A percentile compares a stretch with the other conserved stretches of the same genome.
Evolutionary conservation across 2,329 filamentous ascomycete genomes (phyloP).

Genomic region (Scorias spongiosa): DNA sequence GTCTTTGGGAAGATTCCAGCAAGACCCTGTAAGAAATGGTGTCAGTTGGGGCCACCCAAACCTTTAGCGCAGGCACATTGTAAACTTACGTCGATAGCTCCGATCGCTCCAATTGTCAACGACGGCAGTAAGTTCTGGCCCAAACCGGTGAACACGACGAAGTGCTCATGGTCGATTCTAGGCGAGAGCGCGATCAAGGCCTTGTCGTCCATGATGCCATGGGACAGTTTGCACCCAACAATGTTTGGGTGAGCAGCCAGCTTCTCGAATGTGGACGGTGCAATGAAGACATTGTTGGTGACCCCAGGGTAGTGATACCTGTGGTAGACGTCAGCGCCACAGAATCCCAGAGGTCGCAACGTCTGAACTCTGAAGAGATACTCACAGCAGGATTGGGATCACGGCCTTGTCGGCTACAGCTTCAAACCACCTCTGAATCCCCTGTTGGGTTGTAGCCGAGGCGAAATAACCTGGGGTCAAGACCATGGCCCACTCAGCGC

Average conservation of each 20-base stretch:
- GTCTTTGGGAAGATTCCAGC: conserved; percentile 50
- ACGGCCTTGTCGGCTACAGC: conserved; percentile 44
- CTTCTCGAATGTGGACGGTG: conserved; percentile 41
- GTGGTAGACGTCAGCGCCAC: conserved; percentile 1
- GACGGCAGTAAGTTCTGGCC: conserved; percentile 51
- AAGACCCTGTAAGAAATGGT: conserved; percentile 26
- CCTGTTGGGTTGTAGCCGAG: conserved; percentile 40
- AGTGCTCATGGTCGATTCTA: conserved; percentile 41
- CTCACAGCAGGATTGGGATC: conserved; percentile 46
- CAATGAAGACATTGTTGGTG: conserved; percentile 47
- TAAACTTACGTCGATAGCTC: conserved; percentile 40
- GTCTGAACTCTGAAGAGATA: conserved; percentile 1
- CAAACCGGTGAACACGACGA: conserved; percentile 48
- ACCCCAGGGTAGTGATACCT: conserved; percentile 54
- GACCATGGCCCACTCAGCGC: conserved; percentile 46
- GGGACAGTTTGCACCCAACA: conserved; percentile 54
- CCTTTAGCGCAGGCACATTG: neutral
- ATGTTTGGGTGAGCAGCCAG: conserved; percentile 51
- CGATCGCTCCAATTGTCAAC: conserved; percentile 46
- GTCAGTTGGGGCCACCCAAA: neutral
- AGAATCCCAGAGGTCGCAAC: neutral
- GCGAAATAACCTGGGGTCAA: conserved; percentile 53
- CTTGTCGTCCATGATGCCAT: conserved; percentile 51
- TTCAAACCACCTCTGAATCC: conserved; percentile 45
- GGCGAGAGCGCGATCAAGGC: conserved; percentile 45